Evolutionary conservation across 768 basidiomycete genomes (phyloP).

Genomic region (Boletus rubroflammeus): DNA sequence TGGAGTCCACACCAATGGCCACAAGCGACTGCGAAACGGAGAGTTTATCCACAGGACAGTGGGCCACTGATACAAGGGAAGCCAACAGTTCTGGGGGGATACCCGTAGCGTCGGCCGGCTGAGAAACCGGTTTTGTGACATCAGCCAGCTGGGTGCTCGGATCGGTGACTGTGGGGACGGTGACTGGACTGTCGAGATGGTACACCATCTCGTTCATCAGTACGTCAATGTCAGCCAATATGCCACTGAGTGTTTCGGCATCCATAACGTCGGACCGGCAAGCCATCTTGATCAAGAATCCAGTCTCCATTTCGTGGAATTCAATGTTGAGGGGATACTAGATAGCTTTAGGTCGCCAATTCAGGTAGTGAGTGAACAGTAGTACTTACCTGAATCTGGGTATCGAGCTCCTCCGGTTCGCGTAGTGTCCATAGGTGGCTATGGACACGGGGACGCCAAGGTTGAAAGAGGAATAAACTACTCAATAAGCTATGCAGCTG

Average conservation of each 20-base stretch:
- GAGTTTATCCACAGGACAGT: constrained; percentile 30
- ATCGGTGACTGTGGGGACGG: neutral
- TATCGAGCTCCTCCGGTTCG: constrained; percentile 11
- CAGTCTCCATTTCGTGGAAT: constrained; percentile 30
- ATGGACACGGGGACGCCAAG: constrained; percentile 5
- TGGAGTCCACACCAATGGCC: constrained; percentile 47
- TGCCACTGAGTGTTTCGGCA: constrained; percentile 14
- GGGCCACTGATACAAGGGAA: constrained; percentile 18
- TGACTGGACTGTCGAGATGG: constrained; percentile 15
- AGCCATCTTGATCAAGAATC: constrained; percentile 36
- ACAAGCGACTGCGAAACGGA: constrained; percentile 34
- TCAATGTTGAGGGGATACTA: constrained; percentile 47
- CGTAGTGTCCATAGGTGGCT: constrained; percentile 24
- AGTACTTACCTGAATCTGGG: constrained; percentile 29
- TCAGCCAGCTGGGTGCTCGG: neutral
- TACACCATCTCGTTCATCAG: constrained; percentile 21
- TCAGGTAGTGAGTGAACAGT: neutral
- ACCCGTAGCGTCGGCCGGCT: neutral
- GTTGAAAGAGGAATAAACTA: constrained; percentile 45
- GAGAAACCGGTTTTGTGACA: neutral
- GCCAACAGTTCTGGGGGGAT: constrained; percentile 11
- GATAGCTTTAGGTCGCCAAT: neutral
- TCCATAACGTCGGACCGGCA: constrained; percentile 33
- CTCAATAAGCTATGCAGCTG: constrained; percentile 35
- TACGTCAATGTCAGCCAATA: constrained; percentile 17